Conservation (phyloP, 2,329 filamentous ascomycete species). For the Cercospora sojina region DNA sequence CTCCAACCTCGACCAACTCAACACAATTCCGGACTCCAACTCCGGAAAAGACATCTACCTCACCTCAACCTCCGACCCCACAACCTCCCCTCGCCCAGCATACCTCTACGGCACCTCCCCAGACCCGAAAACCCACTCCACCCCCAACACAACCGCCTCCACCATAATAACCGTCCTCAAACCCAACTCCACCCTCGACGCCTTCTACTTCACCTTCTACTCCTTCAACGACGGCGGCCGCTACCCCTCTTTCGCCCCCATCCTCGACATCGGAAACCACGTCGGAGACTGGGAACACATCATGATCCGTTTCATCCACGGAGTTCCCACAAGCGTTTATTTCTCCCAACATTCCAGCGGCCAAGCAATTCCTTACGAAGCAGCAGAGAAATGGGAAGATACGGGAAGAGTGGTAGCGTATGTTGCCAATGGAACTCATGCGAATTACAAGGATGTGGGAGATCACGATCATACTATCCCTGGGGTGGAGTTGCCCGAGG, state of each 20-base stretch:
- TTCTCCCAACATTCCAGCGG: conserved; percentile 63
- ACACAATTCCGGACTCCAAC: conserved; percentile 40
- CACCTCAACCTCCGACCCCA: conserved; percentile 45
- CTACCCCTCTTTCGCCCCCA: conserved; percentile 24
- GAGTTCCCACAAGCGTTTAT: conserved; percentile 57
- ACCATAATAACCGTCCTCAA: conserved; percentile 60
- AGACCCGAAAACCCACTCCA: conserved; percentile 54
- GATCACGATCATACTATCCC: conserved; percentile 64
- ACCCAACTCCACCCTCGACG: conserved; percentile 54
- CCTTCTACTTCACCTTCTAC: conserved; percentile 62
- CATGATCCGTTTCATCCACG: conserved; percentile 63
- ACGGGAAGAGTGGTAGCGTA: conserved; percentile 56
- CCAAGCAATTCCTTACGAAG: conserved; percentile 60
- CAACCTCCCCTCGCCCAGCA: conserved; percentile 36
- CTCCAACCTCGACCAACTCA: conserved; percentile 46
- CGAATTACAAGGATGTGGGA: conserved; percentile 61
- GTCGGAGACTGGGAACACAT: conserved; percentile 64
- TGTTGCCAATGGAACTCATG: conserved; percentile 61
- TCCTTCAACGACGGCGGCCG: conserved; percentile 56
- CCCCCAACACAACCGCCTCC: conserved; percentile 50
- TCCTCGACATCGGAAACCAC: conserved; percentile 51
- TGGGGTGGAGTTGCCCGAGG: conserved; percentile 56
- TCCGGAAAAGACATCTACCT: conserved; percentile 42
- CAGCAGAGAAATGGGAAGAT: conserved; percentile 50
- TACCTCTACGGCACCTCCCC: conserved; percentile 51